A percentile compares a stretch with the other conserved stretches of the same genome.
These are phyloP conservation scores for Penicillium glabrum DNA, from an alignment of 2,329 filamentous ascomycete species.

Conservation along the genomic window DNA sequence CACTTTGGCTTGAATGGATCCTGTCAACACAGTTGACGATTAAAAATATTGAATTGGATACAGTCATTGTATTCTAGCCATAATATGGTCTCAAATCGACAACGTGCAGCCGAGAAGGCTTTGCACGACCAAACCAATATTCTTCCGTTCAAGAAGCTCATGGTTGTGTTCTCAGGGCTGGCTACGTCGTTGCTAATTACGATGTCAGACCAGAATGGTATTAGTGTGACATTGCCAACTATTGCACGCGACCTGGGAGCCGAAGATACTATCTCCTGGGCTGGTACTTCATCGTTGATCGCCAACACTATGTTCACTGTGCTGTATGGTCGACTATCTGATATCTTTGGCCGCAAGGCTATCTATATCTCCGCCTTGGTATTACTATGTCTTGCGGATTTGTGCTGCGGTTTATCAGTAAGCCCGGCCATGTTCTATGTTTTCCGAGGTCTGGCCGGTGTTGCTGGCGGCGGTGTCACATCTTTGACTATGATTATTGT, in stretches of 20 bases:
- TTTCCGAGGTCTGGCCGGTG: slow-evolving; percentile 60
- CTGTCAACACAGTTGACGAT: neutral
- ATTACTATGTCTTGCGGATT: slow-evolving; percentile 56
- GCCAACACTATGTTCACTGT: slow-evolving; percentile 66
- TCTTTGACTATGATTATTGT: slow-evolving; percentile 63
- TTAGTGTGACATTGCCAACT: slow-evolving; percentile 55
- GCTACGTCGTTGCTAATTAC: slow-evolving; percentile 55
- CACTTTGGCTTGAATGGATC: neutral
- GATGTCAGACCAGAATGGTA: slow-evolving; percentile 60
- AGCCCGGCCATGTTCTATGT: slow-evolving; percentile 61
- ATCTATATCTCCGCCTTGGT: slow-evolving; percentile 56
- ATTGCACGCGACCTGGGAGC: slow-evolving; percentile 51
- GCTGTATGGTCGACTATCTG: slow-evolving; percentile 62
- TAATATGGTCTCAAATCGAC: slow-evolving; percentile 28
- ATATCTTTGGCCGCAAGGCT: slow-evolving; percentile 61
- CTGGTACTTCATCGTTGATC: slow-evolving; percentile 68
- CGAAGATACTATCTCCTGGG: slow-evolving; percentile 62
- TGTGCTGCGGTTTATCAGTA: slow-evolving; percentile 59
- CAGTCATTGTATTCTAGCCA: neutral
- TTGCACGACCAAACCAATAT: slow-evolving; percentile 60
- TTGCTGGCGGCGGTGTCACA: slow-evolving; percentile 63
- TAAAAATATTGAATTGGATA: neutral
- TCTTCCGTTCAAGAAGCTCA: slow-evolving; percentile 49
- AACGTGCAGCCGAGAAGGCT: slow-evolving; percentile 44
- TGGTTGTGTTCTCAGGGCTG: slow-evolving; percentile 53